Percentiles rank a stretch among this genome's conserved stretches.
Conservation (phyloP, 2,329 filamentous ascomycete genomes). For the Claviceps pazoutovae region DNA sequence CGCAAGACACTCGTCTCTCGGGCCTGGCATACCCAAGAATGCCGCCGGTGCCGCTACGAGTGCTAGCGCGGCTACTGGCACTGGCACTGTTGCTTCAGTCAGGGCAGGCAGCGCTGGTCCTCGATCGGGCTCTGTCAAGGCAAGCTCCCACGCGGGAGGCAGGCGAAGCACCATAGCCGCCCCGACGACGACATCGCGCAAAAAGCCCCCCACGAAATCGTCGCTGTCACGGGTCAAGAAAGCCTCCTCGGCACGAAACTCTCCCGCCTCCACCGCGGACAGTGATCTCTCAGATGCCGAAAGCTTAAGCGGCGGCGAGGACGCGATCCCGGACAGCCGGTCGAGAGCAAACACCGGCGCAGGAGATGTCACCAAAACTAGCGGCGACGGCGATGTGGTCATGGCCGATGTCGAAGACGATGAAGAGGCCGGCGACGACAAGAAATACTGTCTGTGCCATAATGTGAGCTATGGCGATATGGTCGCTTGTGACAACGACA, state of each 20-base stretch:
- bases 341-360: constrained; percentile 17
- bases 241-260: constrained; percentile 38
- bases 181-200: constrained; percentile 28
- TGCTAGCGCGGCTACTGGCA: neutral
- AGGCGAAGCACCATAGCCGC: constrained; percentile 38
- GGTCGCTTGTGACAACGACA: constrained; percentile 77
- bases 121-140: constrained; percentile 34
- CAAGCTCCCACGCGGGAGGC: constrained; percentile 20
- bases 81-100: constrained; percentile 16
- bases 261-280: constrained; percentile 48
- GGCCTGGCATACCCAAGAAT: constrained; percentile 47
- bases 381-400: constrained; percentile 36
- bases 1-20: constrained; percentile 48
- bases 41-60: constrained; percentile 7
- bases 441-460: constrained; percentile 74
- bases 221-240: constrained; percentile 49
- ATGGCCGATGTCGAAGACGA: constrained; percentile 42
- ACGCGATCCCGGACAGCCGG: constrained; percentile 19
- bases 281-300: constrained; percentile 53
- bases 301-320: constrained; percentile 38
- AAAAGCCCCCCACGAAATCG: constrained; percentile 43
- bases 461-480: constrained; percentile 77
- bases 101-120: constrained; percentile 48
- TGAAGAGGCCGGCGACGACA: constrained; percentile 61
- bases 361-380: constrained; percentile 22